phyloP scores from a whole-genome alignment of 371 early-diverging fungal species.

The Rhizopus arrhizus region DNA sequence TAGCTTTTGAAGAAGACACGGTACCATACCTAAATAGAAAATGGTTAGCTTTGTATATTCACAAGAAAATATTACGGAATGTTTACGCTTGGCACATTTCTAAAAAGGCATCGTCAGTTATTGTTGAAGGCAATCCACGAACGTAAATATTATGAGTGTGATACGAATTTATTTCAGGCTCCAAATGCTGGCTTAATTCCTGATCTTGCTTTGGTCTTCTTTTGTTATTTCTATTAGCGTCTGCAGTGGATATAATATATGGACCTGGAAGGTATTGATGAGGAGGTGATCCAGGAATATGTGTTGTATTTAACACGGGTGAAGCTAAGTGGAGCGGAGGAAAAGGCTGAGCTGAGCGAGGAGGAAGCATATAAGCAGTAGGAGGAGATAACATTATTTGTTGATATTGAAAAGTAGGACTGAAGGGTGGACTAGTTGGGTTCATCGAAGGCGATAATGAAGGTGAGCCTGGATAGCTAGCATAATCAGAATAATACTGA shows the following conservation, averaged over 20 bases:
- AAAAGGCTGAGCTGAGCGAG: slow-evolving; percentile 42
- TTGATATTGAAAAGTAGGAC: slow-evolving; percentile 41
- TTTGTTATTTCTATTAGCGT: slow-evolving; percentile 16
- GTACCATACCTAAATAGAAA: slow-evolving; percentile 69
- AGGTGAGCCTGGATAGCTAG: slow-evolving; percentile 53
- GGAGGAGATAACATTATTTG: slow-evolving; percentile 44
- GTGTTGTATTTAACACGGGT: slow-evolving; percentile 45
- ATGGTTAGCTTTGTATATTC: not conserved
- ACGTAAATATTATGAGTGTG: slow-evolving; percentile 80
- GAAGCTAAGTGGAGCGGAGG: slow-evolving; percentile 53
- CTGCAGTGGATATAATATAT: slow-evolving; percentile 24
- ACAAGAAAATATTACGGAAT: no score
- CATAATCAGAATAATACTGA: slow-evolving; percentile 51
- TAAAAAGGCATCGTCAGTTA: slow-evolving; percentile 73
- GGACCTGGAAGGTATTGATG: slow-evolving; percentile 36
- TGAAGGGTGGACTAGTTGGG: slow-evolving; percentile 42
- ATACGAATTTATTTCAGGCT: slow-evolving; percentile 22
- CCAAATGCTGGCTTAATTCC: slow-evolving; percentile 14
- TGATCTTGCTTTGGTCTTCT: slow-evolving; percentile 14
- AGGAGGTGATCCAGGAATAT: slow-evolving; percentile 45
- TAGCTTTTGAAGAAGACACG: slow-evolving; percentile 83
- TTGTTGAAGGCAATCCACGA: slow-evolving; percentile 72
- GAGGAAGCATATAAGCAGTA: slow-evolving; percentile 45
- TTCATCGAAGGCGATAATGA: slow-evolving; percentile 39
- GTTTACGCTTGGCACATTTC: slow-evolving; percentile 61